phyloP scores from a whole-genome alignment of 139 green algal genomes.

The Microglena sp. region DNA sequence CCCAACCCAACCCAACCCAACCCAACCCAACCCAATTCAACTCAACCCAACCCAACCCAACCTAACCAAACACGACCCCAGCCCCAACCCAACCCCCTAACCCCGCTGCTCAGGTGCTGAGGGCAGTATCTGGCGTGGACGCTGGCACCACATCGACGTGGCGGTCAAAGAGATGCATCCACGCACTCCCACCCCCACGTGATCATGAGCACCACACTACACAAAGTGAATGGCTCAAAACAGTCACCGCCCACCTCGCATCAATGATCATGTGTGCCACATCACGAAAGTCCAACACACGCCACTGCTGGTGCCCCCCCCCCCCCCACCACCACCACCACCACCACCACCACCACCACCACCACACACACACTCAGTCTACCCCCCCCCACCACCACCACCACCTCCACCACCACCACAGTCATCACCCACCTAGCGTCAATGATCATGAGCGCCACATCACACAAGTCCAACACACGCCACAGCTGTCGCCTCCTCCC shows the following conservation, averaged over 20 bases:
- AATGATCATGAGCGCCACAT: slow-evolving; percentile 42
- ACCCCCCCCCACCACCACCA: too few relatives aligned
- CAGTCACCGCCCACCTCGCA: too few relatives aligned
- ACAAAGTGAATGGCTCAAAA: too few relatives aligned
- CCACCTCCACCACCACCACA: too few relatives aligned
- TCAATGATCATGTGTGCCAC: slow-evolving; percentile 45
- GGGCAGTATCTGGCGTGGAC: slow-evolving; percentile 27
- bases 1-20: not conserved
- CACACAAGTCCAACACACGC: slow-evolving; percentile 48
- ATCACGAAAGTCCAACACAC: slow-evolving; percentile 49
- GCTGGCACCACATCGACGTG: slow-evolving; percentile 39
- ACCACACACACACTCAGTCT: too few relatives aligned
- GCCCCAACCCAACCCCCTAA: too few relatives aligned
- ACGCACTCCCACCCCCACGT: too few relatives aligned
- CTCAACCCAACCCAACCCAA: not conserved
- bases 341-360: too few relatives aligned
- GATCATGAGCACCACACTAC: too few relatives aligned
- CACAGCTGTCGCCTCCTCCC: slow-evolving; percentile 64
- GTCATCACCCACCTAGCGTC: too few relatives aligned
- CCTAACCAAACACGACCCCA: too few relatives aligned
- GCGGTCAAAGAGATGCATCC: slow-evolving; percentile 36
- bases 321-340: too few relatives aligned
- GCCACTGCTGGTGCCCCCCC: slow-evolving; percentile 61
- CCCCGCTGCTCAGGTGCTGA: slow-evolving; percentile 19
- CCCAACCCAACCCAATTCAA: not conserved